Evolutionary conservation across 1,284 basidiomycete species (phyloP).

Genomic region (Ganoderma lingzhi): DNA sequence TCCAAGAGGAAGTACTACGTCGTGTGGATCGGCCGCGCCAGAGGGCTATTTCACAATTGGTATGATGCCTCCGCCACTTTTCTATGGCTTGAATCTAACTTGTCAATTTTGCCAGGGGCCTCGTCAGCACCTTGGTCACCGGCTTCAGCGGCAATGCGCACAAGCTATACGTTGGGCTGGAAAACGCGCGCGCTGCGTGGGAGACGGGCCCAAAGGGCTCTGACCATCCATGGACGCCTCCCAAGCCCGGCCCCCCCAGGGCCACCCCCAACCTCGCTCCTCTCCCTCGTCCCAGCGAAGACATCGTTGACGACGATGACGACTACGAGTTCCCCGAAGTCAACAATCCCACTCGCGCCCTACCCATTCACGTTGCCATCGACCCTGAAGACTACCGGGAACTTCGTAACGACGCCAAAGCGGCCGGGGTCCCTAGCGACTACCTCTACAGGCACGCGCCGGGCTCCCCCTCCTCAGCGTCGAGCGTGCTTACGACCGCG

Average conservation of each 20-base stretch:
- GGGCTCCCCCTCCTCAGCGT: not conserved
- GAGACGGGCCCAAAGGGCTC: not conserved
- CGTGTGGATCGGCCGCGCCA: not conserved
- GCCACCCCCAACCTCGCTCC: not conserved
- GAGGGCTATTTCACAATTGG: not conserved
- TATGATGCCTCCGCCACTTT: not conserved
- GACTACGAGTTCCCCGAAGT: not conserved
- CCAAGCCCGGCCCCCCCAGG: not conserved
- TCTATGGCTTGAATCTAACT: too few species aligned
- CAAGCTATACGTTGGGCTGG: not conserved
- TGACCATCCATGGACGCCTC: not conserved
- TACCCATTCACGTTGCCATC: not conserved
- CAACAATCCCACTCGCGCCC: not conserved
- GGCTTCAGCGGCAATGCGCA: not conserved
- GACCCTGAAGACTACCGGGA: not conserved
- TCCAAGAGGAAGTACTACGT: not conserved
- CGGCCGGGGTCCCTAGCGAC: not conserved
- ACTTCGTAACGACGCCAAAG: not conserved
- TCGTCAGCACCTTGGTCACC: not conserved
- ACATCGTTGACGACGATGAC: not conserved
- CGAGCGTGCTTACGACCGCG: not conserved
- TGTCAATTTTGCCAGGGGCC: not conserved
- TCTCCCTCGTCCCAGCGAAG: not conserved
- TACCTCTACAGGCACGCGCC: not conserved
- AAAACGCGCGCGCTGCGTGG: not conserved